Evolutionary conservation across 2,329 filamentous ascomycete species (phyloP).

Genomic region (Chaetomiaceae sp.): DNA sequence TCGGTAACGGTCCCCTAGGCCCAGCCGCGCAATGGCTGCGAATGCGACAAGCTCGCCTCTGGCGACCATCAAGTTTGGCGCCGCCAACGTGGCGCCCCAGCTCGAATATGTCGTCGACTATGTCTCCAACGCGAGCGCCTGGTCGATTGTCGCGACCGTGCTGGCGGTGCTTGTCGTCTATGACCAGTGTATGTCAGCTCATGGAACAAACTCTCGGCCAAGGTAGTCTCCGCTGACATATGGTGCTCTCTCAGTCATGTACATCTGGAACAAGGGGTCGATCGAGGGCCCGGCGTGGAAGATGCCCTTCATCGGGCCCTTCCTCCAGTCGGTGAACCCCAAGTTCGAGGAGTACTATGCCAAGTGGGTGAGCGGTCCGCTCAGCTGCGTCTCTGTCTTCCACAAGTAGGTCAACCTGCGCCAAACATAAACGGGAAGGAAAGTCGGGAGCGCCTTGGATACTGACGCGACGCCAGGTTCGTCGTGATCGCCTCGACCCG

Average conservation of each 20-base stretch:
- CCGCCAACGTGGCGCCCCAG: slow-evolving; percentile 49
- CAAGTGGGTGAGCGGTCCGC: slow-evolving; percentile 86
- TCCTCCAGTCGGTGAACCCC: slow-evolving; percentile 85
- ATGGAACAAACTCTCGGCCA: neutral
- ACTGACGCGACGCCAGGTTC: slow-evolving; percentile 56
- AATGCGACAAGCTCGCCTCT: slow-evolving; percentile 65
- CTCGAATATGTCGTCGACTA: slow-evolving; percentile 52
- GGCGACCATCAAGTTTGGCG: slow-evolving; percentile 54
- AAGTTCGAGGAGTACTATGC: slow-evolving; percentile 86
- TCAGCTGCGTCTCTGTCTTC: slow-evolving; percentile 98
- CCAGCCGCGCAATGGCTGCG: slow-evolving; percentile 43
- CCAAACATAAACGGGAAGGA: too few species aligned
- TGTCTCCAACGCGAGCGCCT: slow-evolving; percentile 53
- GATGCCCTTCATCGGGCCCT: slow-evolving; percentile 88
- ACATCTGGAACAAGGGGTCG: slow-evolving; percentile 68
- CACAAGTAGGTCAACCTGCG: slow-evolving; percentile 69
- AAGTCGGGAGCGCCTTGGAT: too few species aligned
- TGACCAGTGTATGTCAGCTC: slow-evolving; percentile 74
- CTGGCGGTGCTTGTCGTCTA: slow-evolving; percentile 71
- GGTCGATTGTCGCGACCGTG: slow-evolving; percentile 65
- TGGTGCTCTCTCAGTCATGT: slow-evolving; percentile 56
- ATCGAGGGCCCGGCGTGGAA: slow-evolving; percentile 74
- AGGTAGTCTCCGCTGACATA: slow-evolving; percentile 14
- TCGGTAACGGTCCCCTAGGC: neutral
- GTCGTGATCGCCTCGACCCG: slow-evolving; percentile 94